phyloP scores from a whole-genome alignment of 2,329 filamentous ascomycete species.

The Claviceps pazoutovae region DNA sequence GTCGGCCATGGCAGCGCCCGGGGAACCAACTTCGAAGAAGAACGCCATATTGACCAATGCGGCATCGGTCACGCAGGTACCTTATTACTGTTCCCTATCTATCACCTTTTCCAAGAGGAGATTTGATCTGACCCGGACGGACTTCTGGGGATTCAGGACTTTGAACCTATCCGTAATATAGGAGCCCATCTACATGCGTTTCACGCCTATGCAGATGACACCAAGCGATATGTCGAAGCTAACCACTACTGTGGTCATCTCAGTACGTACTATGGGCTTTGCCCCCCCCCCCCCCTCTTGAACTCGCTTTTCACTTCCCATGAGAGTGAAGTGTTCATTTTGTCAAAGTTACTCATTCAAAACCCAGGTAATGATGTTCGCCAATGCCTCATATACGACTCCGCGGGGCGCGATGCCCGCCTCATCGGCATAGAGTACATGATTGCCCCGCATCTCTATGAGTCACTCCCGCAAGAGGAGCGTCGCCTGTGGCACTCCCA shows the following conservation, averaged over 20 bases:
- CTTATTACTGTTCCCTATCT: too few relatives aligned
- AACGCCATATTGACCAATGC: too few relatives aligned
- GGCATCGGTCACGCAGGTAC: too few relatives aligned
- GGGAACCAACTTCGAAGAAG: too few relatives aligned
- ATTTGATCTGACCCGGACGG: not conserved
- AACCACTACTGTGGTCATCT: constrained; percentile 80
- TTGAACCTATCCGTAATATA: constrained; percentile 57
- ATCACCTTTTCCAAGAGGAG: too few relatives aligned
- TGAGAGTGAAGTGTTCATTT: not conserved
- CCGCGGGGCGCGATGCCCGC: constrained; percentile 48
- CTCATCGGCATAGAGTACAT: constrained; percentile 83
- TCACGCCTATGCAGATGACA: constrained; percentile 66
- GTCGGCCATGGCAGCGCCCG: too few relatives aligned
- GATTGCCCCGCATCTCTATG: constrained; percentile 58
- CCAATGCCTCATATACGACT: constrained; percentile 78
- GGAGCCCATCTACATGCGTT: constrained; percentile 82
- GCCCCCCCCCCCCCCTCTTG: not conserved
- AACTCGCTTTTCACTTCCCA: not conserved
- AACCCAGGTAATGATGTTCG: constrained; percentile 45
- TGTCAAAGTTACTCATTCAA: not conserved
- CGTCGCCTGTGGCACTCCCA: constrained; percentile 69
- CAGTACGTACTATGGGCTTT: constrained; percentile 18
- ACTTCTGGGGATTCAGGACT: constrained; percentile 31
- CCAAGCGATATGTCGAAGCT: constrained; percentile 54
- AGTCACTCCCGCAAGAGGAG: constrained; percentile 50